Evolutionary conservation across 495 filamentous ascomycete species (phyloP).

Genomic region (Neurospora sublineolata): DNA sequence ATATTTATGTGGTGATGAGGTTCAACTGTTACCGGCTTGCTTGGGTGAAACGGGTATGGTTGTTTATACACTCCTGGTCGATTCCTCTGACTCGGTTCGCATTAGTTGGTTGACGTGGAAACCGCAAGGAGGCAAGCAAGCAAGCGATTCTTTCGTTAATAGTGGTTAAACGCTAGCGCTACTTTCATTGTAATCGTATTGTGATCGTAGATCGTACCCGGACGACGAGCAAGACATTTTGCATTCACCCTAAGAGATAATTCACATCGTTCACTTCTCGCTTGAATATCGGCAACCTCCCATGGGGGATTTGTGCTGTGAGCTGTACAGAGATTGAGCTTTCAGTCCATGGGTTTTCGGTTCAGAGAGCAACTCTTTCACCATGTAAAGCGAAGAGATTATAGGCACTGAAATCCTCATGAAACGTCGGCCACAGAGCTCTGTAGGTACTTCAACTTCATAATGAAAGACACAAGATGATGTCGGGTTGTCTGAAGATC

Average conservation of each 20-base stretch:
- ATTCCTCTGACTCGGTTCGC: neutral
- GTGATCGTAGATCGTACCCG: neutral
- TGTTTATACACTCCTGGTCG: neutral
- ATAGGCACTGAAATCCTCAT: no score
- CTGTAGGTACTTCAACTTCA: no score
- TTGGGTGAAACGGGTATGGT: neutral
- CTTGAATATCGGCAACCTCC: neutral
- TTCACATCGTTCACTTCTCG: neutral
- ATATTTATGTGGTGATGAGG: neutral
- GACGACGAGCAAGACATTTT: neutral
- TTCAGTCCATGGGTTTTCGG: neutral
- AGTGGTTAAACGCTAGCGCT: neutral
- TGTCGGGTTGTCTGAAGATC: neutral
- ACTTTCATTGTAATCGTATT: neutral
- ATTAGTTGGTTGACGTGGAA: neutral
- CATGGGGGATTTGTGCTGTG: neutral
- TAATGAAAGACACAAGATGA: neutral
- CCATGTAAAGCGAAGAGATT: no score
- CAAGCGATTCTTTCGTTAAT: neutral
- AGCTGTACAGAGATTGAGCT: neutral
- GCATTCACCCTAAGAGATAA: neutral
- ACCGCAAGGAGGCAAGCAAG: neutral
- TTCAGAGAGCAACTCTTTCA: neutral
- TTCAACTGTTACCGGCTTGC: neutral
- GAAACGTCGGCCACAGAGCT: no score